A percentile compares a stretch with the other conserved stretches of the same genome.
Conservation (phyloP, 345 rosid genomes). For the Rhizophora mangle region DNA sequence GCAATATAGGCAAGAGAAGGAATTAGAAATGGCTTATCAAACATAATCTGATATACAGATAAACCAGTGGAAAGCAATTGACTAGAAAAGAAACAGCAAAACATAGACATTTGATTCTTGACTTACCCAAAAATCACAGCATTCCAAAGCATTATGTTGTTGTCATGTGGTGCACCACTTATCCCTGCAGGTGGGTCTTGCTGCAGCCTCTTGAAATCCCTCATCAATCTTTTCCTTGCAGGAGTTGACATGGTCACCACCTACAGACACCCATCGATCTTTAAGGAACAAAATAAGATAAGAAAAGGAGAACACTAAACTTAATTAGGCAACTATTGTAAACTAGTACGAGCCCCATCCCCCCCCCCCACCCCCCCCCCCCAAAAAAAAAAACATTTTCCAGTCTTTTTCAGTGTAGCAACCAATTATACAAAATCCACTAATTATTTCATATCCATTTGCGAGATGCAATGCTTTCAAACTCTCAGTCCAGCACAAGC, state of each 20-base stretch:
- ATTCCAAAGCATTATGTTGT: constrained; percentile 33
- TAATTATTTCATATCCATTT: too few species aligned
- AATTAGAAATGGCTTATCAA: constrained; percentile 22
- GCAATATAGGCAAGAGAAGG: constrained; percentile 32
- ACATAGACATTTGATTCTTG: not conserved
- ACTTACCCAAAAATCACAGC: constrained; percentile 36
- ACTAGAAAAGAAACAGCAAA: not conserved
- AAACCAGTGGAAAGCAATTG: not conserved
- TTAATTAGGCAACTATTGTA: too few species aligned
- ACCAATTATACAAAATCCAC: too few species aligned
- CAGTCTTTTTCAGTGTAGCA: too few species aligned
- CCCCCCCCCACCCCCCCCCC: too few species aligned
- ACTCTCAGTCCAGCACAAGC: too few species aligned
- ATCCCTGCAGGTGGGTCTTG: constrained; percentile 42
- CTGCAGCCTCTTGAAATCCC: constrained; percentile 39
- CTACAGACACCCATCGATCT: not conserved
- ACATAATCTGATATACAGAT: constrained; percentile 8
- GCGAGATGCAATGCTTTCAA: too few species aligned
- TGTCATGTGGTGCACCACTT: constrained; percentile 35
- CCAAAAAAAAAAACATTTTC: too few species aligned
- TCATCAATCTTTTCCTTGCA: constrained; percentile 35
- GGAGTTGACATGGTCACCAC: constrained; percentile 29
- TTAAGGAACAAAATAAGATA: too few species aligned
- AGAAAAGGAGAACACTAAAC: too few species aligned
- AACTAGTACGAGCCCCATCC: too few species aligned